Evolutionary conservation across 805 yeast genomes (phyloP), one percentile per base, ranked within the genome.

Genomic region (Cephaloascus fragrans): DNA sequence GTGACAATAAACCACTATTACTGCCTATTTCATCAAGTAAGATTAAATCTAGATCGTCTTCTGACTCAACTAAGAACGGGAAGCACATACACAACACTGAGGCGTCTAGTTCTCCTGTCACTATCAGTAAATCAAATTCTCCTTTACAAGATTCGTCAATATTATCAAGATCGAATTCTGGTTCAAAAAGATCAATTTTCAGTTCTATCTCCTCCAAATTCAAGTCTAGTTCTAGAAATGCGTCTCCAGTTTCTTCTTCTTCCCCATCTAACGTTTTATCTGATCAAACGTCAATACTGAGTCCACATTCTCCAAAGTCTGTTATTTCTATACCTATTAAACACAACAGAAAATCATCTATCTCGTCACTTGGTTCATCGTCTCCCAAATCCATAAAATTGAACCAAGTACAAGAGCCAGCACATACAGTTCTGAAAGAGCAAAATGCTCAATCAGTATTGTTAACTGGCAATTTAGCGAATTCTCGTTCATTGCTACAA

Each of bases 141-240:
- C 44, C 54, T 3, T n/a, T n/a, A n/a, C n/a, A n/a, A n/a, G n/a
- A n/a, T n/a, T n/a, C n/a, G n/a, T n/a, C n/a, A n/a, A 39, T 56
- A 32, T 43, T 46, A 14, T 36, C 46, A 34, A 44, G 44, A 26
- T 44, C 50, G 10, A 28, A 38, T 3, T 44, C 49, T 10, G 44
- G 46, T 3, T 47, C 46, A 32, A 52, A 47, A 19, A 49, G 57
- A 36, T 55, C 65, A 3, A 36, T 66, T 4, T 63, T 66, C 47
- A 56, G 64, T 39, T 61, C 69, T 12, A 37, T 66, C 14, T 64
- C 70, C 3, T 58, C 68, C 8, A 65, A 65, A 40, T 65, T 65
- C 46, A 63, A 62, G 41, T 52, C 57, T 4, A 37, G 40, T 18
- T 29, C 47, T 6, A 32, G 41, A 1, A 34, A 37, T 20, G 32